Percentiles rank a stretch among this genome's conserved stretches.
phyloP scores from a whole-genome alignment of 768 basidiomycete genomes.

The Pholiota microspora region DNA sequence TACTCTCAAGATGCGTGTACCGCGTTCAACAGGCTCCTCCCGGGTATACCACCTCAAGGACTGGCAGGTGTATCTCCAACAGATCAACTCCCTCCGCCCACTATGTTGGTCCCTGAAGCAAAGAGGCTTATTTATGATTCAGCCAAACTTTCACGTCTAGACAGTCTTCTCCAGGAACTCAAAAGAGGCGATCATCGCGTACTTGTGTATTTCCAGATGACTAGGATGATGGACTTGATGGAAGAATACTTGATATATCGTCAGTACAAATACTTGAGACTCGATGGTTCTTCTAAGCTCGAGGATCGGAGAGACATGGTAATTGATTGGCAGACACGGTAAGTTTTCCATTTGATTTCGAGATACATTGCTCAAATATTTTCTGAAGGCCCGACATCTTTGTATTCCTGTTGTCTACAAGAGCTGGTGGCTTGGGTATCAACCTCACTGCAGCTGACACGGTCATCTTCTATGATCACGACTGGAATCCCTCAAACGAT shows the following conservation, averaged over 20 bases:
- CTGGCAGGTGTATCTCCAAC: constrained; percentile 62
- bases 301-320: constrained; percentile 99
- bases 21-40: constrained; percentile 46
- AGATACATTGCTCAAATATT: not conserved
- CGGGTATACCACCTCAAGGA: constrained; percentile 64
- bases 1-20: constrained; percentile 55
- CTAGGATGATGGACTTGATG: constrained; percentile 98
- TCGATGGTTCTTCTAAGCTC: constrained; percentile 92
- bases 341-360: too few species aligned
- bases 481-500: constrained; percentile 97
- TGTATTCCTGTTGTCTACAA: constrained; percentile 86
- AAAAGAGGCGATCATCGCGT: constrained; percentile 93
- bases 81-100: constrained; percentile 75
- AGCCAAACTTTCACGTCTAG: constrained; percentile 90
- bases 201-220: constrained; percentile 99
- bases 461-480: constrained; percentile 92
- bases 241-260: constrained; percentile 98
- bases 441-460: constrained; percentile 96
- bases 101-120: constrained; percentile 92
- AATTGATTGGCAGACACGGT: constrained; percentile 98
- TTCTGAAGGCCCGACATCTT: constrained; percentile 76
- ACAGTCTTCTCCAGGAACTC: constrained; percentile 85
- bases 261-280: constrained; percentile 90
- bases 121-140: constrained; percentile 96
- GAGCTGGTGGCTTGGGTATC: constrained; percentile 95